phyloP scores from a whole-genome alignment of 108 stramenopile species.

The Aurantiochytrium sp. region DNA sequence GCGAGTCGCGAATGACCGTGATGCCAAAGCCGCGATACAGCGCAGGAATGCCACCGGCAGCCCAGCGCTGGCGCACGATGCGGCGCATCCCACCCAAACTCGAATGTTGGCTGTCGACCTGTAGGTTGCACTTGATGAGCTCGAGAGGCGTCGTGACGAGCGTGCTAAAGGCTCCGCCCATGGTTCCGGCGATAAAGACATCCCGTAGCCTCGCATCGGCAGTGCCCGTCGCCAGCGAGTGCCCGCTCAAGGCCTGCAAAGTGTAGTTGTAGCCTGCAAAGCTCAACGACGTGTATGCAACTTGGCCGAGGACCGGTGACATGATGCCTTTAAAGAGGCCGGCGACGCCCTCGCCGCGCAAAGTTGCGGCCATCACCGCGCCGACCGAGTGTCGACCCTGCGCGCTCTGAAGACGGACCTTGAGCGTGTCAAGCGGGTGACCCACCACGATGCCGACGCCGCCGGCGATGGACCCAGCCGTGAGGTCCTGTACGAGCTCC shows the following conservation, averaged over 20 bases:
- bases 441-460: slow-evolving; percentile 17
- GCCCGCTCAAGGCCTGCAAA: neutral
- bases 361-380: neutral
- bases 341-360: slow-evolving; percentile 13
- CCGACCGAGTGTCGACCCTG: neutral
- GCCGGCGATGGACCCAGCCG: neutral
- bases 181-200: slow-evolving; percentile 37
- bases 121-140: slow-evolving; percentile 46
- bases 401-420: slow-evolving; percentile 44
- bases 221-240: neutral
- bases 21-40: slow-evolving; percentile 25
- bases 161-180: slow-evolving; percentile 38
- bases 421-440: slow-evolving; percentile 47
- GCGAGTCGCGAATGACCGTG: slow-evolving; percentile 33
- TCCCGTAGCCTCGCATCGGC: neutral
- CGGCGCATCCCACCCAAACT: neutral
- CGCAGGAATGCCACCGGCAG: slow-evolving; percentile 24
- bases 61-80: slow-evolving; percentile 18
- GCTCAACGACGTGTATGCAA: slow-evolving; percentile 33
- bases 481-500: neutral
- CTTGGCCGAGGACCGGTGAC: slow-evolving; percentile 32
- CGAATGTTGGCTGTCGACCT: slow-evolving; percentile 18
- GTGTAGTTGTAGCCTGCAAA: slow-evolving; percentile 38
- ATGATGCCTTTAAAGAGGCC: slow-evolving; percentile 42
- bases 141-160: slow-evolving; percentile 38